Base-by-base conservation (phyloP, 441 rosid genomes). In the Geranium incanum region DNA sequence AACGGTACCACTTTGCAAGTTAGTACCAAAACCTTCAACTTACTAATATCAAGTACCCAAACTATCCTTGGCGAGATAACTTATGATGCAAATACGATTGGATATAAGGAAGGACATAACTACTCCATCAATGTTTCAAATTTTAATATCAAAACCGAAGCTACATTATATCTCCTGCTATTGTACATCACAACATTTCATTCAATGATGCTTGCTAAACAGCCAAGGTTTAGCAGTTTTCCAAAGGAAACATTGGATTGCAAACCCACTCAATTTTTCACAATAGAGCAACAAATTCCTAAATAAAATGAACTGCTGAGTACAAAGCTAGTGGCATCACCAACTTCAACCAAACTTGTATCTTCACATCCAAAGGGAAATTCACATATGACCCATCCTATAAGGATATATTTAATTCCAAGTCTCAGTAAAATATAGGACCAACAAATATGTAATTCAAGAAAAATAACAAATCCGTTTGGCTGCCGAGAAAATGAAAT, bases 271-370 rank as follows among this genome's bases (percentile, higher is more conserved):
- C 67, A 64, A 64, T 12, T 28, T 33, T 64, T 64, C 3, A 33
- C 67, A 21, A 33, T 5, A 33, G 0, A 28, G 36, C 7, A 64
- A 12, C 67, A 28, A 4, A 63, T 23, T 62, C 16, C 66, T 23
- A 62, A 62, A 28, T 23, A 28, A 21, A 60, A 7, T 60, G n/a
- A 60, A 19, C 65, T 57, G 33, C 1, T 3, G 65, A 59, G 66
- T 63, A 9, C 37, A 63, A 8, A 63, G 66, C 38, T 63, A 8
- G n/a, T 9, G 66, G 66, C 66, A 63, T 15, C 66, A 60, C 66
- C 19, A 36, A 60, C 36, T 60, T 19, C 66, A 63, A 11, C 66
- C 66, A 28, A 64, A 64, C 37, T 64, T 64, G 39, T 4, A 33
- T 28, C 28, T 64, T 7, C 39, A 64, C 39, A 64, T 12, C 12